Evolutionary conservation across 2,329 filamentous ascomycete genomes (phyloP).

Genomic region (Monosporascus sp.): DNA sequence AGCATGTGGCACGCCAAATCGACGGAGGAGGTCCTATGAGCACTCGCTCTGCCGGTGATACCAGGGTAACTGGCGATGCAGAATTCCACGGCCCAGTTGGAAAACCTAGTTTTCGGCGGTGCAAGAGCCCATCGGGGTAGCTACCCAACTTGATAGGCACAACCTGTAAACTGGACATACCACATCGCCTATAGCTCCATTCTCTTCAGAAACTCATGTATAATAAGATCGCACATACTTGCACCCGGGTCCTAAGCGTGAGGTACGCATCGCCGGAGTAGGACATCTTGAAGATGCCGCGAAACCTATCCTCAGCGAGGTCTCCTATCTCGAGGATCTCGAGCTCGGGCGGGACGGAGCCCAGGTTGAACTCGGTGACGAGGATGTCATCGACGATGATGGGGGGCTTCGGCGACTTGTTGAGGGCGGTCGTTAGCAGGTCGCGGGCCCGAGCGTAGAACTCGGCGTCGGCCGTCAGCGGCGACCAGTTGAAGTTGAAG

Average conservation of each 20-base stretch:
- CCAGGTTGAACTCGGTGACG: conserved; percentile 95
- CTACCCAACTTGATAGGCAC: not conserved
- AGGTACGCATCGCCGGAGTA: conserved; percentile 94
- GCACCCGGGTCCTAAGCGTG: conserved; percentile 91
- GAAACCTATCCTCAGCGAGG: conserved; percentile 91
- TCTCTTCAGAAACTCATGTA: not conserved
- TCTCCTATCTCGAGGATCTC: conserved; percentile 98
- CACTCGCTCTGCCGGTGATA: conserved; percentile 15
- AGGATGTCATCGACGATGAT: conserved; percentile 99
- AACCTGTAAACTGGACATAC: conserved; percentile 1
- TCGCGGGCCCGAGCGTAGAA: conserved; percentile 89
- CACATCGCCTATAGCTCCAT: too few relatives aligned
- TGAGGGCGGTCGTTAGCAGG: conserved; percentile 88
- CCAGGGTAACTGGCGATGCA: not conserved
- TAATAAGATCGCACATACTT: conserved; percentile 51
- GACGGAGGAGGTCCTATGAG: conserved; percentile 4
- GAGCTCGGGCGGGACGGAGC: conserved; percentile 86
- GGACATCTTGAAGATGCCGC: conserved; percentile 99
- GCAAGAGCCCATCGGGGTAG: not conserved
- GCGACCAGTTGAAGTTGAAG: conserved; percentile 99
- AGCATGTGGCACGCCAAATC: conserved; percentile 3
- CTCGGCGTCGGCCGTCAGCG: conserved; percentile 87
- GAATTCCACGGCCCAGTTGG: not conserved
- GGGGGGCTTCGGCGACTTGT: conserved; percentile 95
- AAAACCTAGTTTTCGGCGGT: not conserved